Conservation (phyloP, 2,329 filamentous ascomycete genomes). For the Aspergillus clavatus region DNA sequence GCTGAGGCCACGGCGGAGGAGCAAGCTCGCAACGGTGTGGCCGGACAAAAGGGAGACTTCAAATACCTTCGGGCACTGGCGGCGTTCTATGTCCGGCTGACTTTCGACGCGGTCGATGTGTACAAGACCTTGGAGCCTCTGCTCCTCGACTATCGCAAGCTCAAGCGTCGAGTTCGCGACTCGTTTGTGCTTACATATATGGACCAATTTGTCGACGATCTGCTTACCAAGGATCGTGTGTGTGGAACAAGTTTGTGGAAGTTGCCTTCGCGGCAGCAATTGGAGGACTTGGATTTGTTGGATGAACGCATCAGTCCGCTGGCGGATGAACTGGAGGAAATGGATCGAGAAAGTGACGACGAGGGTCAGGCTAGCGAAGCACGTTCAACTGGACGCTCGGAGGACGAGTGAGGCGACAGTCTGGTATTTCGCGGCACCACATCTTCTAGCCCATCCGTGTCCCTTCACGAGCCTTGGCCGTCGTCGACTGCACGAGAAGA, state of each 20-base stretch:
- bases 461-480: too few relatives aligned
- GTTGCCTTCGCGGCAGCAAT: constrained; percentile 70
- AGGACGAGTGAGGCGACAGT: constrained; percentile 25
- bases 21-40: constrained; percentile 22
- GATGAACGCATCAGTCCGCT: constrained; percentile 81
- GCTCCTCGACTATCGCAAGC: constrained; percentile 74
- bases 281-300: constrained; percentile 85
- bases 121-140: constrained; percentile 77
- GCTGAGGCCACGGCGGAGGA: constrained; percentile 20
- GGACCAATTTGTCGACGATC: constrained; percentile 90
- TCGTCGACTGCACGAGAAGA: too few relatives aligned
- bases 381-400: constrained; percentile 16
- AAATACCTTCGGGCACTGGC: constrained; percentile 85
- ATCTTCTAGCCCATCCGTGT: too few relatives aligned
- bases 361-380: constrained; percentile 21
- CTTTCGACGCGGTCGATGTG: constrained; percentile 74
- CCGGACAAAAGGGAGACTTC: constrained; percentile 44
- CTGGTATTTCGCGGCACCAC: not conserved
- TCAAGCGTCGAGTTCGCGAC: constrained; percentile 69
- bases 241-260: constrained; percentile 92
- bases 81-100: constrained; percentile 88
- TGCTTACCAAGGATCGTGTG: constrained; percentile 81
- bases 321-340: constrained; percentile 56
- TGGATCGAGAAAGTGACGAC: constrained; percentile 33
- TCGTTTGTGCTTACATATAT: constrained; percentile 74